A percentile compares a stretch with the other conserved stretches of the same genome.
Conservation (phyloP, 805 yeast genomes). For the Teunomyces stri region DNA sequence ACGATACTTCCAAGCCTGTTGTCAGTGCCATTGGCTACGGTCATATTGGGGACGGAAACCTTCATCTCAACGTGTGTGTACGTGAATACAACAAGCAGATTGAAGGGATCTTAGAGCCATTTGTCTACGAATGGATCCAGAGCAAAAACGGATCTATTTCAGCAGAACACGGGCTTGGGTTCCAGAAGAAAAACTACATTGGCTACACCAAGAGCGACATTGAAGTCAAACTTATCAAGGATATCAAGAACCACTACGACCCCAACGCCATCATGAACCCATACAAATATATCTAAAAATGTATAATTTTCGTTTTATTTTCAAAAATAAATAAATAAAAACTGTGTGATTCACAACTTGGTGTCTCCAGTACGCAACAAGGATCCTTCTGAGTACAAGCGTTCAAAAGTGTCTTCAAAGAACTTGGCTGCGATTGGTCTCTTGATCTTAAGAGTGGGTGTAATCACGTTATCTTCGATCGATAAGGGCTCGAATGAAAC, state of each 20-base stretch:
- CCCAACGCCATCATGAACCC: constrained; percentile 94
- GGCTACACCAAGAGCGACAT: constrained; percentile 75
- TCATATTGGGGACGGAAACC: constrained; percentile 97
- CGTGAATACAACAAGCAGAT: constrained; percentile 77
- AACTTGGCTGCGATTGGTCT: constrained; percentile 35
- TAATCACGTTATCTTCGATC: constrained; percentile 58
- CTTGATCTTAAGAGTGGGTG: constrained; percentile 62
- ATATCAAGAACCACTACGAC: constrained; percentile 77
- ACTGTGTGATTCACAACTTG: constrained; percentile 4
- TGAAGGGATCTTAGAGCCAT: constrained; percentile 85
- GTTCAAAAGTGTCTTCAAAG: constrained; percentile 24
- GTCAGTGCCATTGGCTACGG: constrained; percentile 93
- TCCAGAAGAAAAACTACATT: constrained; percentile 90
- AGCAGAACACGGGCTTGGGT: constrained; percentile 97
- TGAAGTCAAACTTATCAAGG: constrained; percentile 74
- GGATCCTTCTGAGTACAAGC: constrained; percentile 38
- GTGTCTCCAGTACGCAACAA: constrained; percentile 10
- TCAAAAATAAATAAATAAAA: background rate
- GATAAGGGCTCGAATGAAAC: constrained; percentile 36
- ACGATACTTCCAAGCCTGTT: constrained; percentile 70
- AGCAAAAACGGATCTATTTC: constrained; percentile 79
- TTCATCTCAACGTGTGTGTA: constrained; percentile 90
- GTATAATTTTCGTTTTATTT: background rate
- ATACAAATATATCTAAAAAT: constrained; percentile 69
- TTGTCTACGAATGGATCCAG: constrained; percentile 87